Base-by-base conservation (phyloP, 1,284 basidiomycete genomes). In the Ganoderma multipileum region DNA sequence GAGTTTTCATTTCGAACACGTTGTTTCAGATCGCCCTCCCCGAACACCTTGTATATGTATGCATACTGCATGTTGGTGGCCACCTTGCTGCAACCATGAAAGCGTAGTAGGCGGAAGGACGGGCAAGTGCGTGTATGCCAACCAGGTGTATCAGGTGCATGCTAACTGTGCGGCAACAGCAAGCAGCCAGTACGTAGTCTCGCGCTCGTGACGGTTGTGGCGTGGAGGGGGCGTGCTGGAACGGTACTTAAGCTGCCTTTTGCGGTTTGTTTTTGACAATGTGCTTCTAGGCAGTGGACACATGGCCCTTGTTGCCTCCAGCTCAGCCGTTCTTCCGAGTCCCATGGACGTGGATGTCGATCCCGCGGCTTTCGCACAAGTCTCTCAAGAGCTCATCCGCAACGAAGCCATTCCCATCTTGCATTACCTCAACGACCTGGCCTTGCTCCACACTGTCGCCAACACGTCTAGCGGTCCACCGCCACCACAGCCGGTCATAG, bases 361-460 rank as follows among this genome's bases (percentile, higher is more conserved):
- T 18, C 23, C 18, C 12, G 38, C 41, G 26, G 20, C 23, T 6
- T 64, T 64, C 9, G 42, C 63, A 11, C 36, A 38, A 18, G 63
- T 57, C 63, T 41, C 52, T 5, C 23, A 64, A 55, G 52, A 23
- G 26, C 52, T 55, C 2, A 6, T 41, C 12, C 11, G 11, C 8
- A 42, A 28, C 18, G 52, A 16, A 11, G 63, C 63, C 1, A 26
- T 64, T 33, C 36, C 50, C 30, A n/a, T 57, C 8, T 33, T 41
- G 11, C 50, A 38, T n/a, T 64, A 55, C 63, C 52, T 64, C 63
- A 38, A 64, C 38, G 54, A 58, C n/a, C 18, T 18, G 18, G 33
- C 12, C 55, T 38, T 50, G 18, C 28, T 38, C 20, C 64, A 6
- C 7, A 12, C 44, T 14, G 9, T 6, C 23, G 61, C 44, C 7